A percentile compares a stretch with the other conserved stretches of the same genome.
These are phyloP conservation scores for Fusarium circinatum DNA, from an alignment of 2,329 filamentous ascomycete genomes.

Conservation along the genomic window DNA sequence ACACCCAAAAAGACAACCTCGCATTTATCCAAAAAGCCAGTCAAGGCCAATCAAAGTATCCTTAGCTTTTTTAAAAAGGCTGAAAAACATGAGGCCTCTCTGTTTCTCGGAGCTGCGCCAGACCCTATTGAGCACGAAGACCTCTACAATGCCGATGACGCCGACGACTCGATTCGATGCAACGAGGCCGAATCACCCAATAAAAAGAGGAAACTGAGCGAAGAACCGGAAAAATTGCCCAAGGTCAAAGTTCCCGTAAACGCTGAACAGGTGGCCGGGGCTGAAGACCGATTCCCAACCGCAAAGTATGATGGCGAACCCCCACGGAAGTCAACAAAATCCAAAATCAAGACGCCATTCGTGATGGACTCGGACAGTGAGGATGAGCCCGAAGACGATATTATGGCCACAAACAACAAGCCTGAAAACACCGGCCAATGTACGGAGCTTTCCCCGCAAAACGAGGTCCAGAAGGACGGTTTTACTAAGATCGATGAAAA, in stretches of 20 bases:
- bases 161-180: conserved; percentile 44
- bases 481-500: conserved; percentile 38
- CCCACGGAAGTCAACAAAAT: conserved; percentile 32
- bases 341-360: conserved; percentile 63
- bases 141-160: conserved; percentile 44
- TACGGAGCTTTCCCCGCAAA: conserved; percentile 37
- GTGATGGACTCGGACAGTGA: conserved; percentile 75
- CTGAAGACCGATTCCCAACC: conserved; percentile 44
- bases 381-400: conserved; percentile 44
- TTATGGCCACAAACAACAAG: neutral
- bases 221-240: conserved; percentile 23
- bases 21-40: conserved; percentile 48
- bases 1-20: conserved; percentile 48
- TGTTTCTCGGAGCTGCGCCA: conserved; percentile 60
- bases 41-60: conserved; percentile 71
- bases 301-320: conserved; percentile 45
- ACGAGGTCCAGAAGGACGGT: conserved; percentile 34
- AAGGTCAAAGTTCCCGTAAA: conserved; percentile 8
- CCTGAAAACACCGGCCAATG: conserved; percentile 28
- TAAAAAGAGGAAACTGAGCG: conserved; percentile 46
- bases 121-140: conserved; percentile 40
- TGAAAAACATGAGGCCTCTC: conserved; percentile 65
- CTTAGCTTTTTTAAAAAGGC: conserved; percentile 80
- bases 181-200: conserved; percentile 49
- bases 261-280: neutral